Base-by-base conservation (phyloP, 768 basidiomycete genomes). In the Pisolithus marmoratus region DNA sequence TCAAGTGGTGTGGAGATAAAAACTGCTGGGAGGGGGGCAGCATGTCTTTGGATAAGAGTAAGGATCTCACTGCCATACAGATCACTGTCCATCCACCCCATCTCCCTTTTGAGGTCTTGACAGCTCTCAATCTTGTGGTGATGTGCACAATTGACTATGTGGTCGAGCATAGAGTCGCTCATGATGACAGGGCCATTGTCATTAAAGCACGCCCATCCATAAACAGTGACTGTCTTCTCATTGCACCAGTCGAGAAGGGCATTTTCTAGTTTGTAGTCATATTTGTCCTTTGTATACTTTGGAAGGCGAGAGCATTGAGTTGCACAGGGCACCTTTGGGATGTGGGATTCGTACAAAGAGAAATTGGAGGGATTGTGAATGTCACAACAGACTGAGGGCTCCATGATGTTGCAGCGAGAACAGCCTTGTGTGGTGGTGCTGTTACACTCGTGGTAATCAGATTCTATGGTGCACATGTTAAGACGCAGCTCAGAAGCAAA, bases 131-230 rank as follows among this genome's bases (percentile, higher is more conserved):
- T 34, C 34, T 34, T 34, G 34, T 14, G 24, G 15, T 46, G 55
- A 20, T 61, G 67, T 2, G 64, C 62, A 34, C 61, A 63, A 43
- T 60, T 57, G 9, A 63, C 50, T 12, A 70, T 62, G 17, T 60
- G 57, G 1, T 49, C 31, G 2, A 68, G 46, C 2, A 54, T 43
- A 1, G 29, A 15, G 31, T 59, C 48, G 2, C 59, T 27, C 54
- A 65, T 52, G 14, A 67, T 22, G 8, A 58, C 15, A 22, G 54
- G 38, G 1, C 64, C 61, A 4, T 52, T 12, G 29, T 58, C 46
- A 7, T 42, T 22, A 8, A 58, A 46, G 22, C 19, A n/a, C 2
- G 51, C 46, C 12, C 6, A 6, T 15, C 60, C 57, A 41, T 42
- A 58, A 11, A 24, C 36, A 9, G 29, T 19, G 8, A 45, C 14